A percentile compares a stretch with the other conserved stretches of the same genome.
phyloP scores from a whole-genome alignment of 805 yeast genomes.

The Saccharomycopsis sp. region DNA sequence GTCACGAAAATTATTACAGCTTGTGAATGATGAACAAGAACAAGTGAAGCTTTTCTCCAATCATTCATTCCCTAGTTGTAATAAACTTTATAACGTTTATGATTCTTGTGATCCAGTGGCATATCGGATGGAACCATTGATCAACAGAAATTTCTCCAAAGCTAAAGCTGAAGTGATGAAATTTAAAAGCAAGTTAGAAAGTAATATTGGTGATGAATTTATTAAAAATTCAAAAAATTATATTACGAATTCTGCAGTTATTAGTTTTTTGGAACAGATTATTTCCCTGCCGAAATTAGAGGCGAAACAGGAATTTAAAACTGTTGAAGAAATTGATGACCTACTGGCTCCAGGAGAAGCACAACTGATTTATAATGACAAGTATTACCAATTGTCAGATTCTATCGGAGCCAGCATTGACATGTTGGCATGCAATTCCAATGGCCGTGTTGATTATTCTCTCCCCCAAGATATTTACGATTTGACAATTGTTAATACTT shows the following conservation, averaged over 20 bases:
- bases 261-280: background rate
- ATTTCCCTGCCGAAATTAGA: background rate
- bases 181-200: slow-evolving; percentile 27
- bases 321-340: background rate
- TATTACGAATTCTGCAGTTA: background rate
- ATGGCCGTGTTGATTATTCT: slow-evolving; percentile 77
- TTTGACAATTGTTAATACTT: slow-evolving; percentile 68
- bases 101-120: slow-evolving; percentile 92
- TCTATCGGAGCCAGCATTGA: slow-evolving; percentile 29
- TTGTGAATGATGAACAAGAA: slow-evolving; percentile 11
- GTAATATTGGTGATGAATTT: background rate
- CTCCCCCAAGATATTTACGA: slow-evolving; percentile 76
- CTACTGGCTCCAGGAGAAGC: background rate
- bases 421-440: slow-evolving; percentile 48
- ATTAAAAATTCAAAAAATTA: background rate
- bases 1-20: slow-evolving; percentile 28
- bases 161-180: slow-evolving; percentile 53
- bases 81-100: slow-evolving; percentile 71
- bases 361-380: slow-evolving; percentile 3
- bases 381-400: slow-evolving; percentile 10
- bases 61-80: slow-evolving; percentile 46
- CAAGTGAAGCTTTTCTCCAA: slow-evolving; percentile 17
- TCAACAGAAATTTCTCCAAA: slow-evolving; percentile 41
- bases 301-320: background rate
- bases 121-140: slow-evolving; percentile 81